Percentiles rank a stretch among this genome's conserved stretches.
phyloP scores from a whole-genome alignment of 202 grass and related monocot species.

The Schoenoplectus triqueter region DNA sequence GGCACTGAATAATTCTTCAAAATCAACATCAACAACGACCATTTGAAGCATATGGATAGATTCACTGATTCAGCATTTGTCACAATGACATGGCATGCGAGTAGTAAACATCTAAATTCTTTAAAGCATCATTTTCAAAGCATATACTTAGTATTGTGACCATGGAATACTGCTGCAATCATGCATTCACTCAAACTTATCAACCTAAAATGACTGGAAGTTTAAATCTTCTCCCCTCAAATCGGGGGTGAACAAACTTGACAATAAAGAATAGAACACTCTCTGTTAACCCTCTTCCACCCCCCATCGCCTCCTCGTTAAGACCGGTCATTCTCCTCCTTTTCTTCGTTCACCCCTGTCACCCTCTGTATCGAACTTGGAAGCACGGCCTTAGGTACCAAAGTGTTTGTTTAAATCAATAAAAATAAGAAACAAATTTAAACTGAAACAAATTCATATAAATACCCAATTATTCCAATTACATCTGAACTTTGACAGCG shows the following conservation, averaged over 20 bases:
- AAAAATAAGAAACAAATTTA: background rate
- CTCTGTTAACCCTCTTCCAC: too few relatives aligned
- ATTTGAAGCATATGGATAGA: background rate
- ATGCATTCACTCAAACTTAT: background rate
- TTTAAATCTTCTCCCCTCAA: too few relatives aligned
- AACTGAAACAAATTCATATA: background rate
- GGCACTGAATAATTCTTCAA: background rate
- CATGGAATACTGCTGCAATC: background rate
- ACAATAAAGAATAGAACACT: too few relatives aligned
- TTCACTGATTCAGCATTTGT: too few relatives aligned
- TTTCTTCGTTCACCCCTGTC: too few relatives aligned
- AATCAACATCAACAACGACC: background rate
- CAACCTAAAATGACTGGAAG: background rate
- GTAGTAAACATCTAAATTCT: background rate
- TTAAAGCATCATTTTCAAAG: background rate
- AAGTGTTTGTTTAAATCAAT: background rate
- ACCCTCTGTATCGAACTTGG: too few relatives aligned
- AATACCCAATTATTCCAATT: conserved; percentile 18
- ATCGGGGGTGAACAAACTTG: too few relatives aligned
- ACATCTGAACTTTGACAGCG: background rate
- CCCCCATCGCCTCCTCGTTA: too few relatives aligned
- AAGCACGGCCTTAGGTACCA: background rate
- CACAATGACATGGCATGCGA: background rate
- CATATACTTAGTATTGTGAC: background rate
- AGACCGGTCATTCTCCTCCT: too few relatives aligned